Conservation (phyloP, 2,329 filamentous ascomycete species). For the Botrytis paeoniae region DNA sequence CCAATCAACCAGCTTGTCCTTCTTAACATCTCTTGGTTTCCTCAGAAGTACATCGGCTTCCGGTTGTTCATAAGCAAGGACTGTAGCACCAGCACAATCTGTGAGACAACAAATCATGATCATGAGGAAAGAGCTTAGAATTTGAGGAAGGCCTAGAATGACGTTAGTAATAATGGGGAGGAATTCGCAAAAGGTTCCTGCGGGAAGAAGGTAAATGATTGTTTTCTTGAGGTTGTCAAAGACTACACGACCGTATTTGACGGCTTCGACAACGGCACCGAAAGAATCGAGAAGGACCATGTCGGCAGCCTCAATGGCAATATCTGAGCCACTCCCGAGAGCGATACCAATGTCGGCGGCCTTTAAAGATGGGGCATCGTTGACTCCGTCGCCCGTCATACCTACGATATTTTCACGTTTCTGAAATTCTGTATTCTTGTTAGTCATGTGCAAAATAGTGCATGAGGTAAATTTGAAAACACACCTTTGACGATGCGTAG, state of each 20-base stretch:
- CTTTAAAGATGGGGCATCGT: slow-evolving; percentile 53
- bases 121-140: slow-evolving; percentile 57
- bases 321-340: slow-evolving; percentile 55
- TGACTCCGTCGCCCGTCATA: slow-evolving; percentile 49
- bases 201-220: slow-evolving; percentile 57
- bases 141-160: slow-evolving; percentile 56
- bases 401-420: slow-evolving; percentile 51
- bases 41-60: slow-evolving; percentile 71
- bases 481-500: slow-evolving; percentile 69
- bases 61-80: slow-evolving; percentile 71
- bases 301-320: slow-evolving; percentile 60
- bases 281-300: slow-evolving; percentile 68
- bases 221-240: slow-evolving; percentile 77
- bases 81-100: slow-evolving; percentile 68
- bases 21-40: slow-evolving; percentile 63
- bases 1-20: slow-evolving; percentile 69
- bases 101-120: slow-evolving; percentile 58
- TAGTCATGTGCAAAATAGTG: background rate
- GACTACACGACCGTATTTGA: slow-evolving; percentile 70
- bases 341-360: slow-evolving; percentile 65
- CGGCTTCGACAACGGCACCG: slow-evolving; percentile 67
- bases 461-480: background rate
- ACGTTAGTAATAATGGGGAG: slow-evolving; percentile 59
- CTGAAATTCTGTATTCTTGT: slow-evolving; percentile 42
- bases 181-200: slow-evolving; percentile 57